Evolutionary conservation across 2,329 filamentous ascomycete genomes (phyloP), one percentile per base, ranked within the genome.

Genomic region (Colletotrichum acutatum): DNA sequence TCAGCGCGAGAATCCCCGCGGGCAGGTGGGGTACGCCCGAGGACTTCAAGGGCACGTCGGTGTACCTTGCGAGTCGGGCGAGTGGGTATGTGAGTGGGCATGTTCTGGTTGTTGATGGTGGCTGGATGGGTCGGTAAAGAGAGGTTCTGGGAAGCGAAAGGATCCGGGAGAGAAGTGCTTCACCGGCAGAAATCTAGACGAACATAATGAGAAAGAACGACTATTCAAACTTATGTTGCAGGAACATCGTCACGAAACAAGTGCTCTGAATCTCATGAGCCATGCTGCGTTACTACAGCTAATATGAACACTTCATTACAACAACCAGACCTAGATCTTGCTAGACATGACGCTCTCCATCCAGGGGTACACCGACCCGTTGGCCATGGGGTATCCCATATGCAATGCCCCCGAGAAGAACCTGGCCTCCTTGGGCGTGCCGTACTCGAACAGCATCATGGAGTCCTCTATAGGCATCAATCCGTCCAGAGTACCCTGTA

Each of bases 61-160:
- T 97, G 32, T 97, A 91, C 78, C 83, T 98, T 75, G 94, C 94
- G 1, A 93, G 93, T 78, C 88, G 85, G 79, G 93, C 92, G n/a
- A 94, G 93, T 80, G 90, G 86, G 11, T 97, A 97, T 84, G 92
- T 97, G 49, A 94, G 89, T 76, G 95, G 95, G 0, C 94, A 97
- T 83, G 86, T 95, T 5, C 80, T 98, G 76, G 92, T 93, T 30
- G 94, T 98, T 59, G 95, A 98, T 82, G 95, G 95, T 8, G 95
- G 95, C 12, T 98, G 94, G 95, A 97, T 97, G 95, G 95, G 94
- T 1, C 87, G 94, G 86, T 97, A 86, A 77, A 64, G 19, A 32
- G 14, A 32, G 32, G 19, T n/a, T 30, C 8, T n/a, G 5, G 19
- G 52, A 54, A 34, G 49, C 42, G 5, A 12, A 26, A 54, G 46